A percentile compares a stretch with the other conserved stretches of the same genome.
These are phyloP conservation scores for Xylariomycetidae sp. DNA, from an alignment of 2,329 filamentous ascomycete species.

Conservation along the genomic window DNA sequence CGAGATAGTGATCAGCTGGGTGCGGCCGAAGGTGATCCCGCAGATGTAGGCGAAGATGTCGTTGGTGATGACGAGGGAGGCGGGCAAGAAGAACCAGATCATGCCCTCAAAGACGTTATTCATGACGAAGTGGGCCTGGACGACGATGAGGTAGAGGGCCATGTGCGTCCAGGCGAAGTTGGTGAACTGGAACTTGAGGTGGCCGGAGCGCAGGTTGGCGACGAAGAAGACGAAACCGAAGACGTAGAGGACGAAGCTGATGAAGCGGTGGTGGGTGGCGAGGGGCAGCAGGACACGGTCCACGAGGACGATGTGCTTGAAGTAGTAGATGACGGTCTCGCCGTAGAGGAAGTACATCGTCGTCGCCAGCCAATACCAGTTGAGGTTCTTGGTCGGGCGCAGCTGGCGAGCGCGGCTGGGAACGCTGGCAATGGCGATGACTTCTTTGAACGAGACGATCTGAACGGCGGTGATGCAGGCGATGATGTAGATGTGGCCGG, in stretches of 20 bases:
- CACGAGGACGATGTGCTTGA: slow-evolving; percentile 96
- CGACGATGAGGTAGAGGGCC: slow-evolving; percentile 95
- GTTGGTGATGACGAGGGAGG: slow-evolving; percentile 92
- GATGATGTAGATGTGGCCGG: slow-evolving; percentile 96
- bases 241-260: slow-evolving; percentile 96
- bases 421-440: slow-evolving; percentile 95
- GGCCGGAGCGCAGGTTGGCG: slow-evolving; percentile 83
- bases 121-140: slow-evolving; percentile 98
- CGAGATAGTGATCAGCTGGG: slow-evolving; percentile 94
- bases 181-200: slow-evolving; percentile 98
- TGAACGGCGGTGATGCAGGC: slow-evolving; percentile 87
- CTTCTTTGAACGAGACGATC: slow-evolving; percentile 97
- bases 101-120: slow-evolving; percentile 99
- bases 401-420: slow-evolving; percentile 86
- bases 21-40: slow-evolving; percentile 92
- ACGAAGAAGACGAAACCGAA: slow-evolving; percentile 99
- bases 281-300: slow-evolving; percentile 89
- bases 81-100: slow-evolving; percentile 99
- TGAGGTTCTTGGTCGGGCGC: slow-evolving; percentile 89
- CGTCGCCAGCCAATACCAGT: slow-evolving; percentile 98
- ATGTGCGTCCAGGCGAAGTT: slow-evolving; percentile 99
- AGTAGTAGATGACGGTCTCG: slow-evolving; percentile 99
- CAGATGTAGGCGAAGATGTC: slow-evolving; percentile 98
- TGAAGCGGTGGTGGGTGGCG: slow-evolving; percentile 95
- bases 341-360: slow-evolving; percentile 99